Evolutionary conservation across 352 stramenopile genomes (phyloP), one percentile per base, ranked within the genome.

Genomic region (Phytophthora niederhauseri): DNA sequence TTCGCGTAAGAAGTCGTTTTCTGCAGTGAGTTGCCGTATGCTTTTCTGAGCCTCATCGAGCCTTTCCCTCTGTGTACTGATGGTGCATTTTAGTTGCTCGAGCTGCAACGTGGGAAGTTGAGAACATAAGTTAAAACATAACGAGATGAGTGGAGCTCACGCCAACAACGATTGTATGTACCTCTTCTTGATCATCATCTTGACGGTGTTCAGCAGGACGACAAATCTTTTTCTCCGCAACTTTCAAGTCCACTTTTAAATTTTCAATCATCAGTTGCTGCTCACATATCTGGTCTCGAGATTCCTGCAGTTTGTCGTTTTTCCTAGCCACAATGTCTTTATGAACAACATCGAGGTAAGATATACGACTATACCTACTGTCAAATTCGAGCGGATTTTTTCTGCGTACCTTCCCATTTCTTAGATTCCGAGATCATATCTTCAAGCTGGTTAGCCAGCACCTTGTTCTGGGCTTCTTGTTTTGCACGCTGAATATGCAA

Each of bases 201-300:
- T 63, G 76, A 24, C 11, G 34, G n/a, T 68, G 30, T 15, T 66
- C 52, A 30, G 24, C 5, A 7, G 49, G 31, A 52, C 36, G 53
- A 43, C 50, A 43, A 64, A 17, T 50, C 20, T 48, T 69, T 36
- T 63, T 58, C 17, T 74, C 68, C 11, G 51, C 53, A n/a, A 58
- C 45, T 22, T 74, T 73, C 8, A 84, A 65, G 52, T 90, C 81
- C 15, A 65, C 67, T 70, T 84, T 76, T 45, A 90, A 70, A 46
- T 89, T 88, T 28, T 94, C 85, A 20, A 94, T 74, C 31, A 61
- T 61, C 17, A 77, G 36, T 41, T 92, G 85, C 55, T 92, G 85
- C 4, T 83, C 72, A 50, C 76, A 81, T 57, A 92, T 87, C 51
- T 94, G 84, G 14, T 77, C 69, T 3, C 72, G 71, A 17, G 79